These are phyloP conservation scores for Trichoderma hamatum DNA, from an alignment of 2,329 filamentous ascomycete species.

Conservation along the genomic window DNA sequence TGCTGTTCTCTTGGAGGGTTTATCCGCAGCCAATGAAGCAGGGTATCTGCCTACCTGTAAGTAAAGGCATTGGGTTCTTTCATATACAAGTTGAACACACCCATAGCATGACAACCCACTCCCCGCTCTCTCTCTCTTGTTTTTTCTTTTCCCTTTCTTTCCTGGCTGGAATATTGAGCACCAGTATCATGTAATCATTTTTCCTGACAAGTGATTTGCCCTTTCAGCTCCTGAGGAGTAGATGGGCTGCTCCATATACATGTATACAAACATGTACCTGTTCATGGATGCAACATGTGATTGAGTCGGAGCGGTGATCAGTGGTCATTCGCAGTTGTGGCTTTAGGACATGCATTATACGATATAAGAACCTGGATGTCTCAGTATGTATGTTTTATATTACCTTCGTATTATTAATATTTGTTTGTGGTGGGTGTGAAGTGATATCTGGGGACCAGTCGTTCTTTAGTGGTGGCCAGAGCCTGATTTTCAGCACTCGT, in stretches of 20 bases:
- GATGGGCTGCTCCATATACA: neutral
- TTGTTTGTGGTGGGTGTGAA: neutral
- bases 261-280: neutral
- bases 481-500: neutral
- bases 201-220: neutral
- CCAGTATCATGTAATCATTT: neutral
- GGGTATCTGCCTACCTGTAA: neutral
- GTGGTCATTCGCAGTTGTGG: neutral
- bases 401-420: neutral
- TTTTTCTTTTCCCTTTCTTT: neutral
- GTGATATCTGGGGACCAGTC: neutral
- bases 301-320: too few relatives aligned
- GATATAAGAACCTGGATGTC: neutral
- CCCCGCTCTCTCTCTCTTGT: neutral
- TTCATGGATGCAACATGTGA: neutral
- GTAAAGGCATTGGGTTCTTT: neutral
- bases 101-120: neutral
- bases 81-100: neutral
- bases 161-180: too few relatives aligned
- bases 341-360: slow-evolving; percentile 9
- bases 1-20: neutral
- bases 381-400: neutral
- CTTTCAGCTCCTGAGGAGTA: neutral
- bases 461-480: neutral
- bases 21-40: neutral